Conservation (phyloP, 2,329 filamentous ascomycete species). For the Fusarium coicis region DNA sequence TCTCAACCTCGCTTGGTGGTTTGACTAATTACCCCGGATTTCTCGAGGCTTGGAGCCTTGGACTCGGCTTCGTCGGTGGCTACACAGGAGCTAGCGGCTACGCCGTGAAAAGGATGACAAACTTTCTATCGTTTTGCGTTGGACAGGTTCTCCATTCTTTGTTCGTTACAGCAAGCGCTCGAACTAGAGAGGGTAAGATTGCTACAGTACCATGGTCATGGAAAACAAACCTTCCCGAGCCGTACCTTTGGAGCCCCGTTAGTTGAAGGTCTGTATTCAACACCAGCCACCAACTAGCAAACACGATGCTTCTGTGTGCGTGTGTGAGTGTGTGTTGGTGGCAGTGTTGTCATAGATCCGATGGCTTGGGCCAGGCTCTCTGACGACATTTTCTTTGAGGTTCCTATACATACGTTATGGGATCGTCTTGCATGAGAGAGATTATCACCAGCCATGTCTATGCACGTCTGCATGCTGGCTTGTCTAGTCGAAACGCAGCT, state of each 20-base stretch:
- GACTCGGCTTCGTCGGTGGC: constrained; percentile 24
- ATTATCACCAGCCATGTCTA: constrained; percentile 10
- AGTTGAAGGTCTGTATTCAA: constrained; percentile 3
- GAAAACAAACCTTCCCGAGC: constrained; percentile 18
- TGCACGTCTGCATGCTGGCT: constrained; percentile 13
- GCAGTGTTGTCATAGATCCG: constrained; percentile 19
- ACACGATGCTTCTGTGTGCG: constrained; percentile 1
- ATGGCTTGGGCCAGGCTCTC: constrained; percentile 23
- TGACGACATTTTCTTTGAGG: constrained; percentile 26
- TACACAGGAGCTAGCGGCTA: constrained; percentile 16
- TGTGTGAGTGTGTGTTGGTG: background rate
- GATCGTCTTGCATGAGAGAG: constrained; percentile 16
- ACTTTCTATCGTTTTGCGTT: background rate
- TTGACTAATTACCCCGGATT: constrained; percentile 32
- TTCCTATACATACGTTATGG: constrained; percentile 12
- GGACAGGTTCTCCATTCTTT: background rate
- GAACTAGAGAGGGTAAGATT: constrained; percentile 7
- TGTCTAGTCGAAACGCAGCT: constrained; percentile 25
- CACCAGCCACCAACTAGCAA: constrained; percentile 23
- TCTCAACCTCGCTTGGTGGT: background rate
- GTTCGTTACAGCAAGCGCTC: constrained; percentile 6
- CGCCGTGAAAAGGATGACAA: constrained; percentile 7
- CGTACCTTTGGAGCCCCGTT: constrained; percentile 12
- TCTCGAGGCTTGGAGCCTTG: constrained; percentile 21
- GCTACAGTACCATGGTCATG: constrained; percentile 21